These are phyloP conservation scores for Ambispora gerdemannii DNA, from an alignment of 192 early-diverging fungal genomes.

Conservation along the genomic window DNA sequence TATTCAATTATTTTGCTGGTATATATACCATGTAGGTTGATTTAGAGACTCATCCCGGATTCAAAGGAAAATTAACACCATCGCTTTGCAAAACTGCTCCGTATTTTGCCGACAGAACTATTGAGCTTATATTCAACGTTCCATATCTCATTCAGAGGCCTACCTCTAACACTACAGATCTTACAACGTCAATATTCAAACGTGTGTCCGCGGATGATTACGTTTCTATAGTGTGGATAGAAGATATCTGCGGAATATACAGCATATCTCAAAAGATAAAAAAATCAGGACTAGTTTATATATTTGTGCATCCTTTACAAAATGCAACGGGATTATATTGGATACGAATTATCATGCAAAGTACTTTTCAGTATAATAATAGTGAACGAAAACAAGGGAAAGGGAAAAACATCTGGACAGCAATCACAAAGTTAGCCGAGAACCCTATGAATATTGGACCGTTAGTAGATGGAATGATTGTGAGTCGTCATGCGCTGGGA, in stretches of 20 bases:
- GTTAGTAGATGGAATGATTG: slow-evolving; percentile 68
- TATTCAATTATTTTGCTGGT: too few relatives aligned
- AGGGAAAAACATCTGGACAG: slow-evolving; percentile 31
- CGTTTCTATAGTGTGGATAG: slow-evolving; percentile 71
- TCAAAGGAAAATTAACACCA: slow-evolving; percentile 51
- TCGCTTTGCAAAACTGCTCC: slow-evolving; percentile 56
- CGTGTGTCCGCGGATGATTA: slow-evolving; percentile 52
- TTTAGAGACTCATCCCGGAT: slow-evolving; percentile 61
- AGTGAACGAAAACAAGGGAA: slow-evolving; percentile 12
- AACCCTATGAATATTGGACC: slow-evolving; percentile 63
- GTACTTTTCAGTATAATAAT: background rate
- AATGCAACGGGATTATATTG: slow-evolving; percentile 63
- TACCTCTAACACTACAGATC: slow-evolving; percentile 19
- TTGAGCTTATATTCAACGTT: slow-evolving; percentile 69
- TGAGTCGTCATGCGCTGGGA: slow-evolving; percentile 65
- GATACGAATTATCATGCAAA: slow-evolving; percentile 54
- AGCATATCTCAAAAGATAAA: slow-evolving; percentile 43
- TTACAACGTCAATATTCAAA: slow-evolving; percentile 47
- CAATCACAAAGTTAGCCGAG: slow-evolving; percentile 39
- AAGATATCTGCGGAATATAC: slow-evolving; percentile 53
- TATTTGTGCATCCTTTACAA: slow-evolving; percentile 68
- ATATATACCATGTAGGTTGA: slow-evolving; percentile 52
- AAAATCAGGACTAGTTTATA: slow-evolving; percentile 45
- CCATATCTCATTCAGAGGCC: slow-evolving; percentile 57
- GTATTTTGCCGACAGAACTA: slow-evolving; percentile 65